Evolutionary conservation across 2,329 filamentous ascomycete genomes (phyloP).

Genomic region (Nannizziopsis arthrosporioides): DNA sequence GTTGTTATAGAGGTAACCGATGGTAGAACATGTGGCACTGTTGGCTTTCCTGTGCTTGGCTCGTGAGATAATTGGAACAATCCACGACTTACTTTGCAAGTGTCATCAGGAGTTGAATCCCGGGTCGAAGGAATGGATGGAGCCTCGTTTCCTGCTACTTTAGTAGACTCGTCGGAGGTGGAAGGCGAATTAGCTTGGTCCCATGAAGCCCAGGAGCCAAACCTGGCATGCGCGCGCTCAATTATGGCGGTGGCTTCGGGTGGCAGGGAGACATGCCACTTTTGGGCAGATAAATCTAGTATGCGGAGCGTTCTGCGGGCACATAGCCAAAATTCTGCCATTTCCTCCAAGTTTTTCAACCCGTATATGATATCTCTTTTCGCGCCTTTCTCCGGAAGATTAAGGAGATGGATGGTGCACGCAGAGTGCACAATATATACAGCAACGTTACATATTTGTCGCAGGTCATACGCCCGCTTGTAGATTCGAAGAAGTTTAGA

Average conservation of each 20-base stretch:
- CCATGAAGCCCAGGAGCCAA: slow-evolving; percentile 53
- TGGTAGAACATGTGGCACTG: neutral
- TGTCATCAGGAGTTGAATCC: slow-evolving; percentile 4
- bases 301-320: slow-evolving; percentile 76
- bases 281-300: slow-evolving; percentile 69
- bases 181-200: slow-evolving; percentile 50
- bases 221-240: slow-evolving; percentile 66
- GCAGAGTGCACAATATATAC: slow-evolving; percentile 93
- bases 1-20: no score
- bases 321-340: slow-evolving; percentile 88
- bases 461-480: slow-evolving; percentile 78
- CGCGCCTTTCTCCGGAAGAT: slow-evolving; percentile 83
- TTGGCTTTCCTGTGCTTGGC: slow-evolving; percentile 16
- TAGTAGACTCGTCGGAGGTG: slow-evolving; percentile 10
- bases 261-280: slow-evolving; percentile 80
- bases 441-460: slow-evolving; percentile 91
- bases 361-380: slow-evolving; percentile 82
- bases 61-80: neutral
- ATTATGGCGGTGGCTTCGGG: slow-evolving; percentile 69
- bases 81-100: neutral
- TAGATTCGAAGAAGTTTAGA: slow-evolving; percentile 92
- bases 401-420: slow-evolving; percentile 87
- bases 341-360: slow-evolving; percentile 84
- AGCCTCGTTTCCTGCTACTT: slow-evolving; percentile 1
- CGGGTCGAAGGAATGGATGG: slow-evolving; percentile 6